phyloP scores from a whole-genome alignment of 495 filamentous ascomycete species.

The Talaromyces adpressus region DNA sequence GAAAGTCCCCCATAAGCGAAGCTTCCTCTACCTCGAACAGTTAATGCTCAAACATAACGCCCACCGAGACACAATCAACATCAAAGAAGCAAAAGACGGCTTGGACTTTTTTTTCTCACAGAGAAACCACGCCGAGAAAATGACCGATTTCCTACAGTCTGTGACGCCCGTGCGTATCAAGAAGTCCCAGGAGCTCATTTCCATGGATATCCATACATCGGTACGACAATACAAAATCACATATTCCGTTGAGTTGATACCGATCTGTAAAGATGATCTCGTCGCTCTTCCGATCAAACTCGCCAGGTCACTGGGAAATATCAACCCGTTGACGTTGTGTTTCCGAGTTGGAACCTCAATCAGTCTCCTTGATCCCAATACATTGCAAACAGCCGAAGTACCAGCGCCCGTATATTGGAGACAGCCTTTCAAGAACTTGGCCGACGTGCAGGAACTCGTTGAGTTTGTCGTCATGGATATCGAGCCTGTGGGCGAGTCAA shows the following conservation, averaged over 20 bases:
- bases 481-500: conserved; percentile 64
- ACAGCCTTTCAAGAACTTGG: conserved; percentile 71
- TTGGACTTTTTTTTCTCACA: conserved; percentile 91
- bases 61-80: conserved; percentile 91
- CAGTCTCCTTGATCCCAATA: conserved; percentile 84
- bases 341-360: conserved; percentile 82
- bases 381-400: conserved; percentile 83
- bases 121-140: conserved; percentile 85
- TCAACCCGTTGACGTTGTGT: conserved; percentile 74
- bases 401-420: conserved; percentile 80
- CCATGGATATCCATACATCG: conserved; percentile 83
- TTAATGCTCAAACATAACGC: conserved; percentile 89
- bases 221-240: conserved; percentile 89
- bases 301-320: conserved; percentile 79
- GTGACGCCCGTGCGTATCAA: conserved; percentile 73
- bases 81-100: conserved; percentile 89
- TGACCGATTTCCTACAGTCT: conserved; percentile 82
- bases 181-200: conserved; percentile 88
- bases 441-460: conserved; percentile 75
- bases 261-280: conserved; percentile 94
- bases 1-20: conserved; percentile 95
- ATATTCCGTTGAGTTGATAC: conserved; percentile 77
- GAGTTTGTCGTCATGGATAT: conserved; percentile 97
- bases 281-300: conserved; percentile 86
- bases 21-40: conserved; percentile 94